A percentile compares a stretch with the other conserved stretches of the same genome.
Evolutionary conservation across 75 land plant species (phyloP).

Genomic region (Adiantum capillusveneris): DNA sequence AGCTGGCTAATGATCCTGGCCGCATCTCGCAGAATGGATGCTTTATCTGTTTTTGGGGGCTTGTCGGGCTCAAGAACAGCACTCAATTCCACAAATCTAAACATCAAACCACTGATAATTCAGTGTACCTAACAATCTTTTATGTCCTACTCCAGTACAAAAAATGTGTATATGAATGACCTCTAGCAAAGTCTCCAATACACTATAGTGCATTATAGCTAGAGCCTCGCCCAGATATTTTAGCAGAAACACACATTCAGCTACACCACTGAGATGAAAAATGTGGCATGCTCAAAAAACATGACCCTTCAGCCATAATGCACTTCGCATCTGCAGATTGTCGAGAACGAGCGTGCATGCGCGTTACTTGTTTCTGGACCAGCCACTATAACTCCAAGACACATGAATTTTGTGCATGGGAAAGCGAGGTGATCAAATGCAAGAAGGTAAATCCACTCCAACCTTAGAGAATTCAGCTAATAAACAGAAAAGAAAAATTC

Average conservation of each 20-base stretch:
- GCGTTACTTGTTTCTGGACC: background rate
- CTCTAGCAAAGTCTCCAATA: too few species aligned
- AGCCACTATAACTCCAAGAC: background rate
- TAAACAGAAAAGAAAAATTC: background rate
- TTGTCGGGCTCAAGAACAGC: conserved; percentile 53
- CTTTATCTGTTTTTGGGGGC: conserved; percentile 55
- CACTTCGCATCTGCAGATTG: background rate
- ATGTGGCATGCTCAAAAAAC: too few species aligned
- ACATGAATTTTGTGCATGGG: background rate
- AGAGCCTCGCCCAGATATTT: too few species aligned
- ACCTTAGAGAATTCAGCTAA: background rate
- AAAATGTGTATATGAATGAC: background rate
- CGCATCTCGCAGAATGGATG: conserved; percentile 56
- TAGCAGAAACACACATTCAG: too few species aligned
- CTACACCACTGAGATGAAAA: too few species aligned
- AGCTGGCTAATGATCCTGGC: conserved; percentile 47
- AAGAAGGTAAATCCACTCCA: background rate
- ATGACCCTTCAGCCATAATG: background rate
- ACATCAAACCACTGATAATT: too few species aligned
- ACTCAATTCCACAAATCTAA: conserved; percentile 64
- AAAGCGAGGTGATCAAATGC: background rate
- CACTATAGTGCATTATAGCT: too few species aligned
- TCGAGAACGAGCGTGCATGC: background rate
- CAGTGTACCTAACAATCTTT: background rate
- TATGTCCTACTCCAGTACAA: too few species aligned